These are phyloP conservation scores for Blastomyces parvus DNA, from an alignment of 2,329 filamentous ascomycete genomes.

Conservation along the genomic window DNA sequence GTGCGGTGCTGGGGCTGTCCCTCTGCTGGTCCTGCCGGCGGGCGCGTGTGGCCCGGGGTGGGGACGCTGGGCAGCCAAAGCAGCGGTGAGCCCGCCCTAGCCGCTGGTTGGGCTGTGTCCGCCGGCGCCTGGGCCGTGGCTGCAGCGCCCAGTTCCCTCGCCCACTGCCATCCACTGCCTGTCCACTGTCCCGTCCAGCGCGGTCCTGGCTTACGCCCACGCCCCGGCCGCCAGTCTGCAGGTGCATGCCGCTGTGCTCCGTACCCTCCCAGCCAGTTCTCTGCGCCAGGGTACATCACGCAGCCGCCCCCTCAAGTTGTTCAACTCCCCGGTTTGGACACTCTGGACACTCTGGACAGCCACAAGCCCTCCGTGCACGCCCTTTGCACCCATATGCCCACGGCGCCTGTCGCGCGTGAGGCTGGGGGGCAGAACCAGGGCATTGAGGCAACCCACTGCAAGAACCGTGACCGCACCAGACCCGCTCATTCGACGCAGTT, in stretches of 20 bases:
- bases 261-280: not conserved
- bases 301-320: too few relatives aligned
- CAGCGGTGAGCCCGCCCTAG: constrained; percentile 34
- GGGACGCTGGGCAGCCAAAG: constrained; percentile 25
- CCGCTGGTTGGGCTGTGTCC: constrained; percentile 32
- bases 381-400: not conserved
- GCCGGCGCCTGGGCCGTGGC: constrained; percentile 18
- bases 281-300: not conserved
- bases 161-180: too few relatives aligned
- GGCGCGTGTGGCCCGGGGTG: too few relatives aligned
- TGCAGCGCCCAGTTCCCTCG: constrained; percentile 10
- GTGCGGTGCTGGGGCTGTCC: too few relatives aligned
- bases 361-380: not conserved
- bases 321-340: not conserved
- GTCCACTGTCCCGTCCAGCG: constrained; percentile 6
- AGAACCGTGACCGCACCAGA: not conserved
- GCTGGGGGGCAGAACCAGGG: too few relatives aligned
- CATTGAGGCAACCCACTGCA: not conserved
- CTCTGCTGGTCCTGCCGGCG: too few relatives aligned
- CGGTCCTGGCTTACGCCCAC: constrained; percentile 8
- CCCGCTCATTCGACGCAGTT: not conserved
- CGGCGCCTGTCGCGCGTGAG: not conserved
- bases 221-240: not conserved
- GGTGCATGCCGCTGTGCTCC: not conserved
- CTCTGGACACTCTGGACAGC: not conserved